phyloP scores from a whole-genome alignment of 2,329 filamentous ascomycete genomes.

The Berkeleyomyces rouxiae region DNA sequence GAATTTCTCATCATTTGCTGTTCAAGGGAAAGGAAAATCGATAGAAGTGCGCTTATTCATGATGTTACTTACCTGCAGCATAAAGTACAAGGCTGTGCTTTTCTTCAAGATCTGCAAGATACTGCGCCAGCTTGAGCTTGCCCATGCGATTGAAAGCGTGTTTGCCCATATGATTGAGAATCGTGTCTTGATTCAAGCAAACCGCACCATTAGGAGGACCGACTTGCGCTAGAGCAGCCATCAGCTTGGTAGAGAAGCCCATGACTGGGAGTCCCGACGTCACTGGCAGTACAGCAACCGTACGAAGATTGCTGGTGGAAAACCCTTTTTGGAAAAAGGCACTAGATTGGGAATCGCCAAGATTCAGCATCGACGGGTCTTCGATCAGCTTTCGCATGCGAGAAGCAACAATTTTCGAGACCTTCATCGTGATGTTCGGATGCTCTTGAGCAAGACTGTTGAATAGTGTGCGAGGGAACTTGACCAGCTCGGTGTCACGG shows the following conservation, averaged over 20 bases:
- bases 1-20: conserved; percentile 35
- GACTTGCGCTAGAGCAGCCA: conserved; percentile 78
- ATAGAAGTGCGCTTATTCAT: background rate
- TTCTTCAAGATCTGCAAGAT: conserved; percentile 90
- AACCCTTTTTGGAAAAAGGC: conserved; percentile 40
- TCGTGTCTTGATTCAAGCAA: conserved; percentile 80
- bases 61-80: conserved; percentile 48
- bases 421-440: conserved; percentile 95
- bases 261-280: conserved; percentile 84
- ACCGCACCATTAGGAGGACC: conserved; percentile 81
- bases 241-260: conserved; percentile 79
- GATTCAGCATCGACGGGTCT: conserved; percentile 51
- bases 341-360: conserved; percentile 35
- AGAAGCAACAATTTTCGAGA: conserved; percentile 94
- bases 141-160: conserved; percentile 97
- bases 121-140: conserved; percentile 87
- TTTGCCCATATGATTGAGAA: conserved; percentile 83
- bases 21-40: conserved; percentile 5
- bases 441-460: conserved; percentile 96
- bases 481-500: conserved; percentile 87
- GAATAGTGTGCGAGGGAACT: conserved; percentile 88
- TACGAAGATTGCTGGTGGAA: conserved; percentile 81
- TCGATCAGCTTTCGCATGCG: conserved; percentile 83
- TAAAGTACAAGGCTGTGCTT: conserved; percentile 94
- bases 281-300: conserved; percentile 81